Percentiles rank a stretch among this genome's conserved stretches.
These are phyloP conservation scores for Taxillus chinensis DNA, from an alignment of 164 flowering plant species.

Conservation along the genomic window DNA sequence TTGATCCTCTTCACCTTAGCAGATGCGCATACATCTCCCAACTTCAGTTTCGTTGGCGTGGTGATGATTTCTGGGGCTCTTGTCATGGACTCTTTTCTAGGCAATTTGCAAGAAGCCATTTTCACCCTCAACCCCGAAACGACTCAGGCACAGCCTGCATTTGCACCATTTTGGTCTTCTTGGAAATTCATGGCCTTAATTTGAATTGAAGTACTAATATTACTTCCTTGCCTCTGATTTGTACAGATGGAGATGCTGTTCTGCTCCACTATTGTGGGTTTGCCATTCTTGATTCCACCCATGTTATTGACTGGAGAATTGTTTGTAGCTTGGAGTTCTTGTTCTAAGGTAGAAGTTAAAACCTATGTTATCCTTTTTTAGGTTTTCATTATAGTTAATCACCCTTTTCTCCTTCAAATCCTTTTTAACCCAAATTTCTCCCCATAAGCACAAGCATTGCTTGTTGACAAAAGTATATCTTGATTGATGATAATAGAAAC, in stretches of 20 bases:
- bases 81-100: slow-evolving; percentile 79
- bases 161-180: no score
- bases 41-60: slow-evolving; percentile 62
- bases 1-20: slow-evolving; percentile 70
- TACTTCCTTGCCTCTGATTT: not conserved
- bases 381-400: no score
- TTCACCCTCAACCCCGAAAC: slow-evolving; percentile 82
- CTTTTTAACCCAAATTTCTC: no score
- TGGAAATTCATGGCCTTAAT: no score
- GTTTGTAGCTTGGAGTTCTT: slow-evolving; percentile 77
- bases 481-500: no score
- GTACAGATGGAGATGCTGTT: slow-evolving; percentile 91
- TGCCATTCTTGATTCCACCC: slow-evolving; percentile 88
- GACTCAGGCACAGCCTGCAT: slow-evolving; percentile 45
- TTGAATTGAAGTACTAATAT: no score
- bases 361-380: no score
- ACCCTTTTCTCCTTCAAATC: no score
- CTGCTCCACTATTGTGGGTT: slow-evolving; percentile 87
- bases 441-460: no score
- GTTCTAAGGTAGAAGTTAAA: slow-evolving; percentile 47
- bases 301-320: slow-evolving; percentile 88
- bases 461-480: no score
- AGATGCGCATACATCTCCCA: slow-evolving; percentile 68
- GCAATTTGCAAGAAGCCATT: slow-evolving; percentile 91
- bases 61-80: slow-evolving; percentile 67